Percentiles rank a stretch among this genome's conserved stretches.
These are phyloP conservation scores for Kodamaea laetipori DNA, from an alignment of 805 yeast species.

Conservation along the genomic window DNA sequence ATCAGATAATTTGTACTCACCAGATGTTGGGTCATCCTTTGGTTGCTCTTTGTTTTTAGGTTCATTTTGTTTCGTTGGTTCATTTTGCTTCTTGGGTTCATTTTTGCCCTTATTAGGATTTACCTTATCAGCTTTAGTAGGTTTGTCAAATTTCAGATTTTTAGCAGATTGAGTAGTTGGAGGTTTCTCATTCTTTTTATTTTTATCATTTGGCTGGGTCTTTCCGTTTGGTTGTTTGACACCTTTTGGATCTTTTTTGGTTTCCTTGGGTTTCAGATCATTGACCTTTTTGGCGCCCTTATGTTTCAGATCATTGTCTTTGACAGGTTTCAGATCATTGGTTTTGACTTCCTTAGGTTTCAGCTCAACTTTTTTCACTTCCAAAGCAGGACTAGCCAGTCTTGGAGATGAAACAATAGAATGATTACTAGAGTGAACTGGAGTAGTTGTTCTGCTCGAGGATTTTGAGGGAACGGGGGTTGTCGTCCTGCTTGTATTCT, in stretches of 20 bases:
- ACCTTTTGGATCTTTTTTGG: not conserved
- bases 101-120: not conserved
- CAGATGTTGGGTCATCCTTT: constrained; percentile 5
- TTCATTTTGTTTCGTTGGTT: not conserved
- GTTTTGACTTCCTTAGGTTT: not conserved
- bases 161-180: not conserved
- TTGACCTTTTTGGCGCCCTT: not conserved
- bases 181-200: not conserved
- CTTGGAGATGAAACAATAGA: constrained; percentile 4
- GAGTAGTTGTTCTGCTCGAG: not conserved
- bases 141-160: constrained; percentile 2
- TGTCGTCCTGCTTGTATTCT: not conserved
- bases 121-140: constrained; percentile 2
- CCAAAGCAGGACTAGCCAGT: not conserved
- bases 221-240: not conserved
- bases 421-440: not conserved
- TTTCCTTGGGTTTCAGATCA: no score
- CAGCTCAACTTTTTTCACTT: not conserved
- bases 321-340: no score
- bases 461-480: not conserved
- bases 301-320: not conserved
- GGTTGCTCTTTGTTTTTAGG: constrained; percentile 1
- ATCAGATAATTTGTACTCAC: constrained; percentile 7
- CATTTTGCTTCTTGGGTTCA: constrained; percentile 2
- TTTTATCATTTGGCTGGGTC: not conserved